Evolutionary conservation across 2,329 filamentous ascomycete species (phyloP).

Genomic region (Colletotrichum navitas): DNA sequence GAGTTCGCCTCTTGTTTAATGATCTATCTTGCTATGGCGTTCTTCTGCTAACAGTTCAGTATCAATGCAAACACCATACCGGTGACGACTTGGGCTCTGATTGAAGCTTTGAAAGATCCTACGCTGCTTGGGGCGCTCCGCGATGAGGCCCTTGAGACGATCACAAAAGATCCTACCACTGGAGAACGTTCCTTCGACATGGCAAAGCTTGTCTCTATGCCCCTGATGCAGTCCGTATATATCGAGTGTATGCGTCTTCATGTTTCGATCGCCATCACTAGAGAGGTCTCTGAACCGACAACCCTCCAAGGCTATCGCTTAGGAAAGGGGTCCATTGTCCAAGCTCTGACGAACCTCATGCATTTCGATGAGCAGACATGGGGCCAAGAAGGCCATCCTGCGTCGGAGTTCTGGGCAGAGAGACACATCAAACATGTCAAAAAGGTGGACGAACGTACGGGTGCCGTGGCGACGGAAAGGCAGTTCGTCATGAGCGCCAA

Average conservation of each 20-base stretch:
- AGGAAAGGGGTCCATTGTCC: slow-evolving; percentile 43
- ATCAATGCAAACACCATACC: slow-evolving; percentile 49
- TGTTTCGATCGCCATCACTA: slow-evolving; percentile 45
- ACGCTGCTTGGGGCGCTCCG: slow-evolving; percentile 43
- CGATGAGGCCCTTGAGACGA: slow-evolving; percentile 42
- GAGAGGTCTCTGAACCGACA: slow-evolving; percentile 43
- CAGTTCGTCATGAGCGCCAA: slow-evolving; percentile 31
- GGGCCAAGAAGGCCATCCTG: slow-evolving; percentile 21
- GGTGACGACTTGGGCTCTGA: slow-evolving; percentile 47
- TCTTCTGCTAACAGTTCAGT: slow-evolving; percentile 9
- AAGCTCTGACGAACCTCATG: slow-evolving; percentile 45
- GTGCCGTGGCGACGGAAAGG: background rate
- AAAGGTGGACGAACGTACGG: background rate
- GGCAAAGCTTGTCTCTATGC: slow-evolving; percentile 43
- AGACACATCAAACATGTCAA: slow-evolving; percentile 34
- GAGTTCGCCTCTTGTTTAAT: background rate
- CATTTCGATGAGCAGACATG: slow-evolving; percentile 43
- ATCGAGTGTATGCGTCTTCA: slow-evolving; percentile 47
- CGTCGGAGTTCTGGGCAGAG: slow-evolving; percentile 42
- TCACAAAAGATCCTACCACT: slow-evolving; percentile 31
- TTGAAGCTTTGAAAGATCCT: slow-evolving; percentile 47
- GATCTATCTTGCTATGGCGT: rapidly evolving
- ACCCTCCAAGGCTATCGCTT: slow-evolving; percentile 42
- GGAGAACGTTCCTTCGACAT: slow-evolving; percentile 41
- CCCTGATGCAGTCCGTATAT: slow-evolving; percentile 48